phyloP scores from a whole-genome alignment of 495 filamentous ascomycete species.

The Opeltia flavorubescens region DNA sequence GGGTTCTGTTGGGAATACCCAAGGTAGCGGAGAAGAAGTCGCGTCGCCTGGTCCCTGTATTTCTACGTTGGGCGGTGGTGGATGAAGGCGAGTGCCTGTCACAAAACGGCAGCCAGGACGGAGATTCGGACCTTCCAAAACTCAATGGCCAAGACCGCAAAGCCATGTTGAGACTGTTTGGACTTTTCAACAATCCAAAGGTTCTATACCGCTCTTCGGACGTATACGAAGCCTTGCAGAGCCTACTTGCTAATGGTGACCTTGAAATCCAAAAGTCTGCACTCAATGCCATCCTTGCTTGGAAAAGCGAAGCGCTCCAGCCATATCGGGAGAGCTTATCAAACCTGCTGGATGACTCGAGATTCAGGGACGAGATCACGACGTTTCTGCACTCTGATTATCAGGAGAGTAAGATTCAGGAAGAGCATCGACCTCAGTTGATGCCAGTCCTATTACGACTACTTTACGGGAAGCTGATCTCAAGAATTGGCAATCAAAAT shows the following conservation, averaged over 20 bases:
- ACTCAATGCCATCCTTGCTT: slow-evolving; percentile 73
- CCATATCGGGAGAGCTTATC: slow-evolving; percentile 78
- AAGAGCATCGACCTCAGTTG: slow-evolving; percentile 52
- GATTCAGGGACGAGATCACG: slow-evolving; percentile 83
- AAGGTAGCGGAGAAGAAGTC: slow-evolving; percentile 72
- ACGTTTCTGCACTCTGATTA: slow-evolving; percentile 59
- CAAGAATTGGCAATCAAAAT: slow-evolving; percentile 49
- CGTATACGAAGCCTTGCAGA: slow-evolving; percentile 59
- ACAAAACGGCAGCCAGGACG: slow-evolving; percentile 17
- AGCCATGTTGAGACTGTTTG: slow-evolving; percentile 67
- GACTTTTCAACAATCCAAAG: slow-evolving; percentile 69
- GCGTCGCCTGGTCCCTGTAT: slow-evolving; percentile 67
- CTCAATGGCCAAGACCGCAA: slow-evolving; percentile 64
- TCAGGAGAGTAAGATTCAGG: slow-evolving; percentile 60
- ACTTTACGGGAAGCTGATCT: slow-evolving; percentile 78
- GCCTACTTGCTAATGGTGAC: slow-evolving; percentile 72
- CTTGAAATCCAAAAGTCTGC: slow-evolving; percentile 73
- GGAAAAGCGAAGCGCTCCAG: slow-evolving; percentile 63
- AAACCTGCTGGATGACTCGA: slow-evolving; percentile 78
- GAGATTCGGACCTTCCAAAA: slow-evolving; percentile 18
- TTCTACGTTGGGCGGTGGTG: slow-evolving; percentile 57
- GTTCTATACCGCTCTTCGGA: slow-evolving; percentile 64
- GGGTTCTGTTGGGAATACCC: slow-evolving; percentile 60
- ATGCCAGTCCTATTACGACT: slow-evolving; percentile 79
- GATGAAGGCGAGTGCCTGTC: slow-evolving; percentile 29